Conservation (phyloP, 163 green algal species). For the Chloromonas sp. region DNA sequence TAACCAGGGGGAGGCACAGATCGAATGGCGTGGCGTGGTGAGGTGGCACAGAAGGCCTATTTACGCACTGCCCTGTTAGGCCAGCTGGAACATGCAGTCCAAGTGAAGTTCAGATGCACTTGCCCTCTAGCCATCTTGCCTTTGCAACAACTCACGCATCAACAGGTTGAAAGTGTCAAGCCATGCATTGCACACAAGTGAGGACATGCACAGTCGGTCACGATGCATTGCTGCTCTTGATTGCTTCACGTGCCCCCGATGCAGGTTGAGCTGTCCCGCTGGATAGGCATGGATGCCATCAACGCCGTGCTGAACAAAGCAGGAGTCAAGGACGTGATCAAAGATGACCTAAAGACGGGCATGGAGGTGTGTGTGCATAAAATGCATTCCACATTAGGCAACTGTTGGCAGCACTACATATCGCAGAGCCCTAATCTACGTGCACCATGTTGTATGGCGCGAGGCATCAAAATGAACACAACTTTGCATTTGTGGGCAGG, state of each 20-base stretch:
- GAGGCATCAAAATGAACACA: no score
- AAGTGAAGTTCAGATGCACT: background rate
- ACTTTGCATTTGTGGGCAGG: background rate
- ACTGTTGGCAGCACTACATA: background rate
- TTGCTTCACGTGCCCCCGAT: no score
- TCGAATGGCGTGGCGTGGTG: background rate
- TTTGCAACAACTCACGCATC: background rate
- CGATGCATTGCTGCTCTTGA: no score
- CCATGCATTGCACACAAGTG: no score
- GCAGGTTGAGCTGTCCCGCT: constrained; percentile 52
- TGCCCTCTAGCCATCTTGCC: background rate
- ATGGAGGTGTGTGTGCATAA: constrained; percentile 25
- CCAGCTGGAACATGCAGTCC: background rate
- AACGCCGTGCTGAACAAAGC: background rate
- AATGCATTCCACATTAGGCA: background rate
- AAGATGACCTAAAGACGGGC: constrained; percentile 76
- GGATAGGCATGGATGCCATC: constrained; percentile 47
- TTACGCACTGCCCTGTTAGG: no score
- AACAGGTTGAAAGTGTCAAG: background rate
- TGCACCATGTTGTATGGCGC: background rate
- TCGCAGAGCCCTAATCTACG: background rate
- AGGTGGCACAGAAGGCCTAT: no score
- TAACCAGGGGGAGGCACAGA: background rate
- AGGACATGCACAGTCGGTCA: no score
- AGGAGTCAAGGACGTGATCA: constrained; percentile 75